Base-by-base conservation (phyloP, 805 yeast genomes). In the Candida sanyiensis region DNA sequence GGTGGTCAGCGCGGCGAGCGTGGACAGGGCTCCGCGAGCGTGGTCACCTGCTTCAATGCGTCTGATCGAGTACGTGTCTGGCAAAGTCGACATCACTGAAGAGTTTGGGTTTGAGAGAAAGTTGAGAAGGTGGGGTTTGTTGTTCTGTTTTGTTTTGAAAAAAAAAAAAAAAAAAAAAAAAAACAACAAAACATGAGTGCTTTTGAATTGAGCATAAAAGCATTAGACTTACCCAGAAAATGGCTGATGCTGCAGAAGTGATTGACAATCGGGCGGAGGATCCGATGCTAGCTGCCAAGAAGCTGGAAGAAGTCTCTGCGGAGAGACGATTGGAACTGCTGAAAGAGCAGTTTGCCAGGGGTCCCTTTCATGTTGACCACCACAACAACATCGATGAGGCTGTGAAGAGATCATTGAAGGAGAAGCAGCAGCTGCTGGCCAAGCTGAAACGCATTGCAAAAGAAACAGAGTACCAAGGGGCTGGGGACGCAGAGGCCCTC, bases 11-110 rank as follows among this genome's bases (percentile, higher is more conserved):
- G 73, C 83, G 10, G 67, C 59, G 33, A 93, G 64, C 0, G 85
- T 77, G 22, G 72, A 72, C 19, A 82, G 63, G 7, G 80, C 80
- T 10, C 82, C 79, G n/a, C 74, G 72, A 25, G 63, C 58, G 56
- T 70, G 79, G 59, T 89, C 97, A 0, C 64, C 49, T 7, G 57
- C 47, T 39, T 65, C 59, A 18, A 84, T 58, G 20, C 77, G 67
- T 50, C 96, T 73, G 38, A 88, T 64, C 1, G 62, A 57, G 63
- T 83, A 88, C 1, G 83, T 88, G n/a, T 59, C 64, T n/a, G 89
- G 88, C 9, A 31, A 22, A 11, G 33, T 18, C 33, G 9, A 12
- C 12, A 23, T 23, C 26, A 9, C 12, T 23, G 11, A 9, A 23
- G 26, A 23, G 12, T 9, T 9, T 12, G 12, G 26, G 26, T 23